Evolutionary conservation across 2,329 filamentous ascomycete species (phyloP), one percentile per base, ranked within the genome.

Genomic region (Phaeophleospora eucalypticola): DNA sequence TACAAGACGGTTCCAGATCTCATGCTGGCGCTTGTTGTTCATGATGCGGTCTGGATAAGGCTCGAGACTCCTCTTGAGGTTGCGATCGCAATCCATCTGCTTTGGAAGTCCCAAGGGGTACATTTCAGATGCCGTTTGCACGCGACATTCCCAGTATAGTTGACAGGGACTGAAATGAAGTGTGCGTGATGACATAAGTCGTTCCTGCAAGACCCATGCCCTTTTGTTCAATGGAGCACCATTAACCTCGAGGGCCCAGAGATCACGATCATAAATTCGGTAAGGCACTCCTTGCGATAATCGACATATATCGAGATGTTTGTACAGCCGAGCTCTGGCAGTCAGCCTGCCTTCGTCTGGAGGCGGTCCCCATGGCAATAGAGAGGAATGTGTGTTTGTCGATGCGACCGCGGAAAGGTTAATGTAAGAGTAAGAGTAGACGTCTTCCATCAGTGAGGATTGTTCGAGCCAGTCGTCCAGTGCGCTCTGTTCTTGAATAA

Each of bases 391-490:
- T 21, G 33, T 36, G 19, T 46, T 35, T 8, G 41, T 21, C 12
- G 48, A 41, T 4, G 29, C 36, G 10, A 40, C 36, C 15, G 45
- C 45, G 7, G 45, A 46, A 24, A 51, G 43, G 16, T 42, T 48
- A 18, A 48, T 16, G 19, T 19, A 19, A 4, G 36, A 35, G n/a
- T 46, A 35, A n/a, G 36, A 19, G 20, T 48, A 51, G 7, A 47
- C 45, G 17, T 43, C 33, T 7, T 41, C 21, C 48, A 51, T 51
- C 33, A 33, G n/a, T 6, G 37, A 40, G 14, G 44, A 34, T 19
- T 51, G 44, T 2, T 12, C 24, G 7, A 18, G 12, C 50, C 50
- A 58, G 44, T 58, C 53, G 27, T 9, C 14, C 9, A 12, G 10
- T 4, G 15, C 15, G 16, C 43, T 46, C 4, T 32, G 35, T 18